Evolutionary conservation across 306 rosid genomes (phyloP), one percentile per base, ranked within the genome.

Genomic region (Cucurbita argyrosperma): DNA sequence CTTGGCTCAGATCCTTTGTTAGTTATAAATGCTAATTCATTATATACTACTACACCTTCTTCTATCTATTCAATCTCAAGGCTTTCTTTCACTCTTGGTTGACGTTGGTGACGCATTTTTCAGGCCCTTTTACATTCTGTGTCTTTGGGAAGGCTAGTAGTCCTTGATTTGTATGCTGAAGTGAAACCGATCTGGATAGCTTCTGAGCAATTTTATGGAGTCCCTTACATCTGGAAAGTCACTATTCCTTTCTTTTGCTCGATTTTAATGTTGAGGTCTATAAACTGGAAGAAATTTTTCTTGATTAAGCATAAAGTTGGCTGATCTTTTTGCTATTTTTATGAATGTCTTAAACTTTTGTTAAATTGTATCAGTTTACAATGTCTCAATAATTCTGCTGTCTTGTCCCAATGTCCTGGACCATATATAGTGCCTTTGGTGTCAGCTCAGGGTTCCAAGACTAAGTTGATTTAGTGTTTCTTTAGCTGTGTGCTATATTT

Each of bases 51-150:
- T 45, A 16, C 21, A 10, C 55, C 38, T 43, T 66, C 39, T 66
- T 66, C 19, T 10, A 18, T 66, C 53, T 66, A 66, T 19, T 66
- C 51, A 43, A 43, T 52, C 45, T 71, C 19, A 19, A 71, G 75
- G 59, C 47, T 8, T 67, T 37, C 30, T 53, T 61, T 10, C 52
- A 42, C 73, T 74, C 56, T 55, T 80, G 52, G 55, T 70, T 83
- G 79, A 75, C 67, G 19, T 51, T 49, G 54, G 52, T 16, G 40
- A 49, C 30, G 51, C 83, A 80, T 55, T 75, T 83, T 81, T 58
- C 87, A 92, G 97, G 95, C 97, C 74, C 96, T 92, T 84, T 51
- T 90, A 68, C 95, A 88, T 79, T 92, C 92, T 57, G 96, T 92
- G 72, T 95, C 96, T 50, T 43, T 79, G 54, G 97, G 97, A 75